A percentile compares a stretch with the other conserved stretches of the same genome.
phyloP scores from a whole-genome alignment of 2,329 filamentous ascomycete species.

The Xylaria sp. region DNA sequence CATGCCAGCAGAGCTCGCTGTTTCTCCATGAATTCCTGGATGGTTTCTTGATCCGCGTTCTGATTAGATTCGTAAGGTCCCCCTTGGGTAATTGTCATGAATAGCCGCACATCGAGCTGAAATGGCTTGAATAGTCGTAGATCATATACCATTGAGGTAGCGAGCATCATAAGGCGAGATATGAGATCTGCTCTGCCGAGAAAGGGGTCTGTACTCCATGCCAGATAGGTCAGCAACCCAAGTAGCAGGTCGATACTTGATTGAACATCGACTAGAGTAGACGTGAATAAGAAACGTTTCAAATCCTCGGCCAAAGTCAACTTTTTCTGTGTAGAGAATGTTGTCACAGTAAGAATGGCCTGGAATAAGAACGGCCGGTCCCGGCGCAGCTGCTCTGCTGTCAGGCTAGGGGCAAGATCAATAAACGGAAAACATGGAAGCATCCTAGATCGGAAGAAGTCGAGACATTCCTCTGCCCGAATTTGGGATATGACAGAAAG shows the following conservation, averaged over 20 bases:
- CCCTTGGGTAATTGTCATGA: conserved; percentile 49
- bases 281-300: conserved; percentile 48
- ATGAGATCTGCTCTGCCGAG: conserved; percentile 48
- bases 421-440: conserved; percentile 53
- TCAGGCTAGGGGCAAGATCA: conserved; percentile 45
- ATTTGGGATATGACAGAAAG: conserved; percentile 29
- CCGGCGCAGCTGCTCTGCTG: conserved; percentile 48
- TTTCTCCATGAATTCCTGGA: conserved; percentile 44
- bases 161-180: conserved; percentile 53
- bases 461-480: conserved; percentile 25
- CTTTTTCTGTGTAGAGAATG: conserved; percentile 48
- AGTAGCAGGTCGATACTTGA: conserved; percentile 52
- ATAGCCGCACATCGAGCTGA: conserved; percentile 44
- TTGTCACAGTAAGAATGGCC: conserved; percentile 51
- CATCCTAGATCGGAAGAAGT: conserved; percentile 50
- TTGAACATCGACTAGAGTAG: conserved; percentile 46
- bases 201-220: conserved; percentile 53
- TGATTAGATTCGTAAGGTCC: conserved; percentile 40
- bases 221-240: conserved; percentile 52
- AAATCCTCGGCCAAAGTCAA: conserved; percentile 47
- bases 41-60: conserved; percentile 29
- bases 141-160: conserved; percentile 53
- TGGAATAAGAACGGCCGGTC: conserved; percentile 51
- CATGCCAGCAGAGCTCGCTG: conserved; percentile 50
- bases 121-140: conserved; percentile 51